Evolutionary conservation across 2,329 filamentous ascomycete species (phyloP).

Genomic region (Epichloe festucae): DNA sequence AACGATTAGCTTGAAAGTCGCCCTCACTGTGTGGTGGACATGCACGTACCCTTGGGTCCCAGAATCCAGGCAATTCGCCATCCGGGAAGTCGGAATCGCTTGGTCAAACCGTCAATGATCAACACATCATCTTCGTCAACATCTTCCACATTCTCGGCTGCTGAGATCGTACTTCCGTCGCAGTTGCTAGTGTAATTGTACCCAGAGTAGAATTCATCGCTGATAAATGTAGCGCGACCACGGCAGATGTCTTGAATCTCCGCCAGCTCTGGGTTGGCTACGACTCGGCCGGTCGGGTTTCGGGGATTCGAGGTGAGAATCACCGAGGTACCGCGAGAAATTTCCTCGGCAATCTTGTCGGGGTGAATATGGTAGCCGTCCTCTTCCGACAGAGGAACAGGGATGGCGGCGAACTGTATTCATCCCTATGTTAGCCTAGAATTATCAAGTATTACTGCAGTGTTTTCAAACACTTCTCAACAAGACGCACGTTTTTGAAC

Average conservation of each 20-base stretch:
- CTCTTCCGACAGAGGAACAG: constrained; percentile 68
- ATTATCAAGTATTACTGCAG: neutral
- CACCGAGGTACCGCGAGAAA: constrained; percentile 72
- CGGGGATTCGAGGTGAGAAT: constrained; percentile 91
- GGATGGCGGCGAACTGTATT: constrained; percentile 65
- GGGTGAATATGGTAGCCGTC: constrained; percentile 91
- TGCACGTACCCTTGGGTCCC: constrained; percentile 57
- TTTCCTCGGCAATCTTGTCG: constrained; percentile 85
- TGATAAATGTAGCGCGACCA: constrained; percentile 79
- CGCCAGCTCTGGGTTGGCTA: constrained; percentile 71
- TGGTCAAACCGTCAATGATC: constrained; percentile 90
- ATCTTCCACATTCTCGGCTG: constrained; percentile 80
- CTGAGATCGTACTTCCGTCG: constrained; percentile 78
- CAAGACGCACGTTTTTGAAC: constrained; percentile 63
- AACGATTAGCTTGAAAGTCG: neutral
- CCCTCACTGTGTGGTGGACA: neutral
- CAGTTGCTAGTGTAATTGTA: constrained; percentile 94
- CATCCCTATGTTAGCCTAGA: neutral
- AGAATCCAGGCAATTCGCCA: constrained; percentile 97
- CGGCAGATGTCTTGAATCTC: constrained; percentile 90
- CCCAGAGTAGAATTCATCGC: constrained; percentile 92
- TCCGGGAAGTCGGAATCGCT: constrained; percentile 88
- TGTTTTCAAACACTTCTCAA: neutral
- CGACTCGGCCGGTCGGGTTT: constrained; percentile 84
- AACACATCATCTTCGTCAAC: constrained; percentile 85